These are phyloP conservation scores for Golubevia pallescens DNA, from an alignment of 1,284 basidiomycete species.

Conservation along the genomic window DNA sequence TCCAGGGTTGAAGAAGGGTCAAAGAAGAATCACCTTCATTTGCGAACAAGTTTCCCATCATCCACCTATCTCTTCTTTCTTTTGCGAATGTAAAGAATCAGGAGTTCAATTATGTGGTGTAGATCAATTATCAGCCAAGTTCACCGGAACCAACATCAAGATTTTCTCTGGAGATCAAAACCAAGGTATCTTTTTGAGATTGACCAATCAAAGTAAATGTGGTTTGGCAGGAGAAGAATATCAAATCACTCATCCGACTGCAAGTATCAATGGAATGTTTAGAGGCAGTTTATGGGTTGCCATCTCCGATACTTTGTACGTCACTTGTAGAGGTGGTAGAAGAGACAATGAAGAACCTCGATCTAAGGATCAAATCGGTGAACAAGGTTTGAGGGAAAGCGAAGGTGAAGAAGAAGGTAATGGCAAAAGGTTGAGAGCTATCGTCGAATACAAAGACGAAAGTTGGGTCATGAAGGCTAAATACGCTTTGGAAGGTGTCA, in stretches of 20 bases:
- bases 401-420: slow-evolving; percentile 53
- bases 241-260: slow-evolving; percentile 85
- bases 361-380: slow-evolving; percentile 49
- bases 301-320: slow-evolving; percentile 70
- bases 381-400: slow-evolving; percentile 36
- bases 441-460: slow-evolving; percentile 97
- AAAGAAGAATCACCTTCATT: too few species aligned
- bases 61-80: slow-evolving; percentile 87
- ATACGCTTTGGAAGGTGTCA: slow-evolving; percentile 85
- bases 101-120: slow-evolving; percentile 54
- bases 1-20: too few species aligned
- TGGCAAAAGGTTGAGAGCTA: slow-evolving; percentile 73
- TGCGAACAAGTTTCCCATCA: slow-evolving; percentile 85
- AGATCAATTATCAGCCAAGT: slow-evolving; percentile 85
- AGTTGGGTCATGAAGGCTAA: slow-evolving; percentile 90
- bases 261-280: slow-evolving; percentile 87
- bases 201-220: too few species aligned
- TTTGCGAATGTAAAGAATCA: slow-evolving; percentile 47
- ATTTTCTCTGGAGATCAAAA: slow-evolving; percentile 81
- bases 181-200: slow-evolving; percentile 77
- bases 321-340: slow-evolving; percentile 44
- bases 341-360: too few species aligned
- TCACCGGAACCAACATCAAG: slow-evolving; percentile 38
- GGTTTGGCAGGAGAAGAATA: slow-evolving; percentile 30
- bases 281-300: slow-evolving; percentile 89